These are phyloP conservation scores for Cytospora piceae DNA, from an alignment of 2,329 filamentous ascomycete species.

Conservation along the genomic window DNA sequence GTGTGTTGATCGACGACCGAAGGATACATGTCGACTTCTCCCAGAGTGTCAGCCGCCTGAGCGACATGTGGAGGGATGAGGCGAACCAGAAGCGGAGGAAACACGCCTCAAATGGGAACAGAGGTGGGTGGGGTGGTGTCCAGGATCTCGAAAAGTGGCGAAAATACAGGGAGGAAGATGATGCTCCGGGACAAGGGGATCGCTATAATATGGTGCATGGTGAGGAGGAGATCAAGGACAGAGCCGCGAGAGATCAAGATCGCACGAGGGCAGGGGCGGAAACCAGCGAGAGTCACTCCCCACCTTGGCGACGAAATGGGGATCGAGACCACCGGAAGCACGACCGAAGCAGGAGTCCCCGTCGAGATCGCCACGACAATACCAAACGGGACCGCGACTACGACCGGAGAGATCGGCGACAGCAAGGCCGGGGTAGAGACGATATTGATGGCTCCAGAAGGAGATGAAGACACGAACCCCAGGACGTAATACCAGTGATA, in stretches of 20 bases:
- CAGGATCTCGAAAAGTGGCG: conserved; percentile 84
- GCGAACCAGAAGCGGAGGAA: conserved; percentile 77
- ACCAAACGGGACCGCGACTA: conserved; percentile 35
- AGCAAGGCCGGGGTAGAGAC: conserved; percentile 39
- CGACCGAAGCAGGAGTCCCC: conserved; percentile 47
- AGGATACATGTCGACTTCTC: conserved; percentile 99
- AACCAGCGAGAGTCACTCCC: conserved; percentile 13
- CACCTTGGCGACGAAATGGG: conserved; percentile 25
- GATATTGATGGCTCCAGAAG: conserved; percentile 35
- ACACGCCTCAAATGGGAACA: conserved; percentile 49
- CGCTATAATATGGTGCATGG: conserved; percentile 81
- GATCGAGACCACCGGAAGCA: conserved; percentile 41
- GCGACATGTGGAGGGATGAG: conserved; percentile 84
- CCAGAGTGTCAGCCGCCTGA: conserved; percentile 87
- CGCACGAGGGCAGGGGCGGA: conserved; percentile 3
- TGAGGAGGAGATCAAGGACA: conserved; percentile 65
- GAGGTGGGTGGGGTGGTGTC: conserved; percentile 89
- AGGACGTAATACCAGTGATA: background rate
- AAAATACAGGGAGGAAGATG: conserved; percentile 75
- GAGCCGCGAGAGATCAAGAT: conserved; percentile 7
- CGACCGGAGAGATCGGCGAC: conserved; percentile 26
- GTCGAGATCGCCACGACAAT: conserved; percentile 33
- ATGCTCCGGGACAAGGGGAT: conserved; percentile 43
- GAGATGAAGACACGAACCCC: conserved; percentile 6
- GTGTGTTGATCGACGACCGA: conserved; percentile 93